Conservation (phyloP, 495 filamentous ascomycete genomes). For the Lepraria neglecta region DNA sequence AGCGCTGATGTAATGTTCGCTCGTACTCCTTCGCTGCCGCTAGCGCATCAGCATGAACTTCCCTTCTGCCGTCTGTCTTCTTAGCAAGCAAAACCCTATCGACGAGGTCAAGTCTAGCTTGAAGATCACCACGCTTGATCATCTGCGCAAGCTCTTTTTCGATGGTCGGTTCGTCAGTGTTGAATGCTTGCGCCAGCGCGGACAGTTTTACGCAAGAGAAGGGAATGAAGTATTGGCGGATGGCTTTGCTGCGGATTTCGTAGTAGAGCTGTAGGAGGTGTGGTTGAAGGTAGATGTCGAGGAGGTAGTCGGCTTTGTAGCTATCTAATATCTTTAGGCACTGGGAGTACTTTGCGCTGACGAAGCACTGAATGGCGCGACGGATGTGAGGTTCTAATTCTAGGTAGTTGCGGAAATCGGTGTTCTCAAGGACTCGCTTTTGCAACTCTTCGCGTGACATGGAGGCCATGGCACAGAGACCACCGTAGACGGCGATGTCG, state of each 20-base stretch:
- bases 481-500: conserved; percentile 88
- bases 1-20: conserved; percentile 61
- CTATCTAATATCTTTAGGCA: conserved; percentile 77
- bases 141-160: conserved; percentile 70
- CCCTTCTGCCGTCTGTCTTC: conserved; percentile 53
- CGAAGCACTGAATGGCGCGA: conserved; percentile 80
- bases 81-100: conserved; percentile 70
- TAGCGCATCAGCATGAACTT: conserved; percentile 62
- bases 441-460: conserved; percentile 78
- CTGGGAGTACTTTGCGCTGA: conserved; percentile 75
- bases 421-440: conserved; percentile 66
- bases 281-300: conserved; percentile 79
- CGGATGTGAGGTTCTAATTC: conserved; percentile 93
- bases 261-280: conserved; percentile 65
- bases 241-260: conserved; percentile 77
- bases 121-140: conserved; percentile 64
- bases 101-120: conserved; percentile 78
- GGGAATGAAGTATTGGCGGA: conserved; percentile 81
- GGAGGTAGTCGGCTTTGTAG: conserved; percentile 76
- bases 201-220: conserved; percentile 69
- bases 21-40: conserved; percentile 65
- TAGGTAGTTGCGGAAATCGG: conserved; percentile 74
- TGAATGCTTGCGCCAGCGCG: conserved; percentile 62
- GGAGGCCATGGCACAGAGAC: conserved; percentile 80
- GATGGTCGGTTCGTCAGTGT: conserved; percentile 50